phyloP scores from a whole-genome alignment of 2,329 filamentous ascomycete species.

The Trichoderma polysporum region DNA sequence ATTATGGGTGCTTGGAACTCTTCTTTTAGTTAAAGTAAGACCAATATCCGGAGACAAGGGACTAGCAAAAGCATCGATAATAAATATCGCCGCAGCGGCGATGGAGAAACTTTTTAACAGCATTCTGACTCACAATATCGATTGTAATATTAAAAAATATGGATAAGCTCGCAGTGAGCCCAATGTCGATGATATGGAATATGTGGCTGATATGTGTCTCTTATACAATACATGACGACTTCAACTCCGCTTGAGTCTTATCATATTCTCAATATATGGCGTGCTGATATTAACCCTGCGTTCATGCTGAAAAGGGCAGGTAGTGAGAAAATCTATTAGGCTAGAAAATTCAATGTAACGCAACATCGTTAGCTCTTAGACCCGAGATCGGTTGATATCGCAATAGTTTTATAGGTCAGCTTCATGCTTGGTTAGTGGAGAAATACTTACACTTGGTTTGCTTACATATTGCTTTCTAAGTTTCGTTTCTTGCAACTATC shows the following conservation, averaged over 20 bases:
- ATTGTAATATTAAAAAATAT: not conserved
- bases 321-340: not conserved
- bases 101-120: not conserved
- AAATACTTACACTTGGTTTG: not conserved
- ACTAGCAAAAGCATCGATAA: not conserved
- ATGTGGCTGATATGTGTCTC: not conserved
- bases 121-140: not conserved
- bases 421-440: not conserved
- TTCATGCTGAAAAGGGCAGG: not conserved
- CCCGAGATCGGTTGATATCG: not conserved
- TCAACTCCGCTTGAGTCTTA: not conserved
- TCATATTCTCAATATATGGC: not conserved
- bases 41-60: not conserved
- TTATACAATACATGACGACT: not conserved
- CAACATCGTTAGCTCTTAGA: not conserved
- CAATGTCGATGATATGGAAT: too few species aligned
- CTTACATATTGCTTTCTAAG: not conserved
- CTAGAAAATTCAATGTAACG: not conserved
- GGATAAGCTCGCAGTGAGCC: fast-evolving
- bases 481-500: too few species aligned
- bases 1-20: not conserved
- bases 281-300: not conserved
- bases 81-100: not conserved
- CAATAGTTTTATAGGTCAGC: not conserved
- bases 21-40: not conserved